Evolutionary conservation across 306 rosid species (phyloP), one percentile per base, ranked within the genome.

Genomic region (Sicyos baderoa): DNA sequence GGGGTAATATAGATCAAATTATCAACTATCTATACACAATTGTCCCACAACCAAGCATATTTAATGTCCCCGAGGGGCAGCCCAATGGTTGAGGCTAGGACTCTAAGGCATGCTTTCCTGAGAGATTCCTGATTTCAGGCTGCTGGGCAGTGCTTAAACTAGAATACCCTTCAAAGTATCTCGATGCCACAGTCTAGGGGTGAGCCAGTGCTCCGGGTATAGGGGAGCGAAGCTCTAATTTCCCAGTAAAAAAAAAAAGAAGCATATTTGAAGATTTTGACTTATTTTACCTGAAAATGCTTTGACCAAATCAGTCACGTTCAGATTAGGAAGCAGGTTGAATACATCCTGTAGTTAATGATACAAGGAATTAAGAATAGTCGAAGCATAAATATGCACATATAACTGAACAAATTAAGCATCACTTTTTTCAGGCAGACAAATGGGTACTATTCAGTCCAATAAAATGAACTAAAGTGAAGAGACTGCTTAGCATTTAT

Each of bases 301-400:
- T 81, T 87, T 87, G 47, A 84, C 70, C 71, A 87, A 75, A 66
- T 87, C 87, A 0, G 82, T 50, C 27, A 82, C 84, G 16, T 84
- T 87, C 54, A 80, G 86, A 77, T 82, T 84, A 17, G 89, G 89
- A 70, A 84, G 86, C 42, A 80, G 82, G 79, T 82, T 84, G 84
- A 84, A 75, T 49, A 84, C 81, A 25, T 87, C 87, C 91, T 87
- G 86, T 54, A 60, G 72, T 42, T 55, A 27, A 27, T 27, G 63
- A 74, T 50, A 59, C 52, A 19, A 25, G 29, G 52, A 14, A 50
- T 2, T 16, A 29, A 7, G 19, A 50, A 1, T 6, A 16, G 60
- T 32, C 19, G 60, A 10, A 48, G 9, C n/a, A 51, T 16, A n/a
- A 0, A 21, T 15, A 21, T n/a, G 21, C 23, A 62, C 23, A 14